Evolutionary conservation across 2,329 filamentous ascomycete genomes (phyloP).

Genomic region (Camillea tinctor): DNA sequence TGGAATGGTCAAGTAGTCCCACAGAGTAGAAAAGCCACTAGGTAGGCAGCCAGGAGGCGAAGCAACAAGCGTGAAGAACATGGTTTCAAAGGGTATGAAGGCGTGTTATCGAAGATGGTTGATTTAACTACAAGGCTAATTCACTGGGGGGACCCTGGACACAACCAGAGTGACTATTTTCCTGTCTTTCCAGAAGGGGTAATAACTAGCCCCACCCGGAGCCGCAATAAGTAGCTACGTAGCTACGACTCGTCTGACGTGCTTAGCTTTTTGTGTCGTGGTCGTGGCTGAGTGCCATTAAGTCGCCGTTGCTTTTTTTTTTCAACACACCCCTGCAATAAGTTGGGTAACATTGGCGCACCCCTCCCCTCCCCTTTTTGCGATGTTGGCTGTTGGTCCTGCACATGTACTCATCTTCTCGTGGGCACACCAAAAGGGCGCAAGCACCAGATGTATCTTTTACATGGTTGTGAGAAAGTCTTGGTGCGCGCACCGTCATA

Average conservation of each 20-base stretch:
- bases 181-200: background rate
- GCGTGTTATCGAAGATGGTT: constrained; percentile 15
- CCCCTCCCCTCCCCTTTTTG: background rate
- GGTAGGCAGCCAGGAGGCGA: constrained; percentile 20
- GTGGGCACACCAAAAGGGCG: background rate
- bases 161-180: constrained; percentile 14
- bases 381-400: background rate
- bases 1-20: constrained; percentile 9
- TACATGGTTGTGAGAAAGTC: background rate
- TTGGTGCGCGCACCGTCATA: background rate
- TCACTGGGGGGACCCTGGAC: constrained; percentile 5
- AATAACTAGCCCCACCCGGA: background rate
- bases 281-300: background rate
- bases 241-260: background rate
- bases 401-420: background rate
- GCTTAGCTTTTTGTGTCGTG: background rate
- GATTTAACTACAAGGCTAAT: constrained; percentile 18
- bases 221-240: background rate
- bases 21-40: constrained; percentile 10
- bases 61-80: constrained; percentile 17
- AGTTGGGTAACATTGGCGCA: background rate
- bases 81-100: constrained; percentile 15
- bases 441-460: background rate
- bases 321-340: background rate
- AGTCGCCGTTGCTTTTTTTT: background rate